phyloP scores from a whole-genome alignment of 2,329 filamentous ascomycete genomes.

The Thermochaetoides dissita region DNA sequence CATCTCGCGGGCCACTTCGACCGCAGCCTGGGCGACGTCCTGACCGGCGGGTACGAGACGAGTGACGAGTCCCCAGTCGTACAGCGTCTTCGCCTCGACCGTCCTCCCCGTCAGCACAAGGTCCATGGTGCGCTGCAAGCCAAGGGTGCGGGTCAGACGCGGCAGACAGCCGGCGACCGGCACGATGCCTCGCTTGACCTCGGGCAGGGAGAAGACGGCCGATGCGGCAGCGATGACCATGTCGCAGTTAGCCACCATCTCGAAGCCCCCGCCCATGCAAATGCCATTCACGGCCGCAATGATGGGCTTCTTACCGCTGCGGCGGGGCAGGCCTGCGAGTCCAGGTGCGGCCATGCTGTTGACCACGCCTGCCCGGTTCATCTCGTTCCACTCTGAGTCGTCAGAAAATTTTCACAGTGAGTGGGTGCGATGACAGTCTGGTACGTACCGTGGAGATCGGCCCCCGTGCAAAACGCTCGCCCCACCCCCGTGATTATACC shows the following conservation, averaged over 20 bases:
- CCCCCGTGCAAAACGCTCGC: constrained; percentile 50
- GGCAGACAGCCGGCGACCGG: constrained; percentile 58
- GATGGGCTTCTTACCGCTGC: constrained; percentile 59
- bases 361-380: constrained; percentile 23
- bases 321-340: constrained; percentile 49
- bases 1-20: constrained; percentile 47
- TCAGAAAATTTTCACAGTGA: neutral
- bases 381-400: constrained; percentile 36
- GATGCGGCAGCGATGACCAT: constrained; percentile 45
- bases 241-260: constrained; percentile 60
- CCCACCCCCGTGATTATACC: constrained; percentile 49
- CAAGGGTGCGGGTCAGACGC: constrained; percentile 51
- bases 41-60: constrained; percentile 35
- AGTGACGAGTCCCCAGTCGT: constrained; percentile 55
- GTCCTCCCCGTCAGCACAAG: constrained; percentile 54
- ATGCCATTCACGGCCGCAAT: constrained; percentile 63
- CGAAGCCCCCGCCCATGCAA: constrained; percentile 58
- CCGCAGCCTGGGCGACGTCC: constrained; percentile 40
- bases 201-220: constrained; percentile 54
- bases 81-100: constrained; percentile 44
- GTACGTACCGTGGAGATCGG: constrained; percentile 37
- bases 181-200: constrained; percentile 56
- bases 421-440: neutral
- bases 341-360: constrained; percentile 30
- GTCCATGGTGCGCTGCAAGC: constrained; percentile 55